phyloP scores from a whole-genome alignment of 2,329 filamentous ascomycete species.

The Fusarium sp. region DNA sequence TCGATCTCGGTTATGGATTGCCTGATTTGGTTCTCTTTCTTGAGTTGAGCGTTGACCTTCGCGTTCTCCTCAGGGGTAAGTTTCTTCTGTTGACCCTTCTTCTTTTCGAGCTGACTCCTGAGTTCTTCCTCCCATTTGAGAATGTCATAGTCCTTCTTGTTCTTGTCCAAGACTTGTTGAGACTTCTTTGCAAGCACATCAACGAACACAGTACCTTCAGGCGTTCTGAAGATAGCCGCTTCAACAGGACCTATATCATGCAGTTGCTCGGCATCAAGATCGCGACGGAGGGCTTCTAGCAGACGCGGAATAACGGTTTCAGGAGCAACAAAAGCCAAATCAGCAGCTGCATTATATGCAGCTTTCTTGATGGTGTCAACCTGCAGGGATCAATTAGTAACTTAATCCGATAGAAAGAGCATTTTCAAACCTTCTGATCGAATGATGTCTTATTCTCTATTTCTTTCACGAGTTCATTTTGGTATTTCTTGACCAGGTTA shows the following conservation, averaged over 20 bases:
- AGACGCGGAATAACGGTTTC: conserved; percentile 82
- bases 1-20: conserved; percentile 77
- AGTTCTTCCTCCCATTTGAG: conserved; percentile 98
- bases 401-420: not conserved
- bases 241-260: conserved; percentile 84
- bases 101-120: conserved; percentile 86
- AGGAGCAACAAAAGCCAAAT: conserved; percentile 93
- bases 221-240: conserved; percentile 91
- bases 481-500: conserved; percentile 74
- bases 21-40: conserved; percentile 86
- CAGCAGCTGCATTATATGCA: conserved; percentile 86
- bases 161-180: conserved; percentile 80
- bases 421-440: conserved; percentile 65
- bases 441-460: conserved; percentile 67
- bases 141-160: conserved; percentile 93
- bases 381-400: conserved; percentile 40
- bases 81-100: conserved; percentile 93
- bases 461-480: conserved; percentile 75
- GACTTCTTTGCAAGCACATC: conserved; percentile 91
- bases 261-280: conserved; percentile 79
- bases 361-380: conserved; percentile 69
- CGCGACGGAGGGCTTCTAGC: conserved; percentile 77
- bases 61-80: conserved; percentile 88
- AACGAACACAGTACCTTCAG: conserved; percentile 88
- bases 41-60: conserved; percentile 91